These are phyloP conservation scores for Blepharisma stoltei DNA, from an alignment of 73 alveolate genomes.

Conservation along the genomic window DNA sequence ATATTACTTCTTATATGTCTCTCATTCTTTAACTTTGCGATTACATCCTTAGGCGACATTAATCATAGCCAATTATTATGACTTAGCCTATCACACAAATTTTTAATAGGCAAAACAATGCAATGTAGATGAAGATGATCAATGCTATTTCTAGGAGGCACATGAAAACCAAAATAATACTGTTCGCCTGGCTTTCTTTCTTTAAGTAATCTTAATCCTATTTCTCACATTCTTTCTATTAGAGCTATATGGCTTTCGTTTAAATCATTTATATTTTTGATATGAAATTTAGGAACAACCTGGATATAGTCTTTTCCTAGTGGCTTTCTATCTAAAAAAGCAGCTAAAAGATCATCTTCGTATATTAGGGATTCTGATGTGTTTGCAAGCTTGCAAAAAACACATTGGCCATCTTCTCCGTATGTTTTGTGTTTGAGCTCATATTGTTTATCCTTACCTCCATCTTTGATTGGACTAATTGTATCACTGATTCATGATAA, in stretches of 20 bases:
- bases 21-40: neutral
- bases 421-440: neutral
- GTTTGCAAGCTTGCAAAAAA: conserved; percentile 15
- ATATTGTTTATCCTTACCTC: conserved; percentile 11
- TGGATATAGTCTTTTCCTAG: neutral
- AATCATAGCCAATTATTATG: conserved; percentile 8
- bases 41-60: neutral
- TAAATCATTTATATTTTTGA: neutral
- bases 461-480: no score
- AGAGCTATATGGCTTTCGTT: neutral
- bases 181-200: neutral
- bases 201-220: neutral
- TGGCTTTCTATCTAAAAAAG: neutral
- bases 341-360: neutral
- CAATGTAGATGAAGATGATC: conserved; percentile 20
- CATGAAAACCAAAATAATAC: conserved; percentile 18
- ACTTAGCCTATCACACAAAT: neutral
- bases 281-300: neutral
- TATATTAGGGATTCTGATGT: neutral
- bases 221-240: conserved; percentile 7
- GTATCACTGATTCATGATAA: no score
- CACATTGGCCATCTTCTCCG: neutral
- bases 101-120: neutral
- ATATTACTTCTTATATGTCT: no score
- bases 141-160: conserved; percentile 14